Evolutionary conservation across 345 rosid genomes (phyloP).

Genomic region (Corchorus capsularis): DNA sequence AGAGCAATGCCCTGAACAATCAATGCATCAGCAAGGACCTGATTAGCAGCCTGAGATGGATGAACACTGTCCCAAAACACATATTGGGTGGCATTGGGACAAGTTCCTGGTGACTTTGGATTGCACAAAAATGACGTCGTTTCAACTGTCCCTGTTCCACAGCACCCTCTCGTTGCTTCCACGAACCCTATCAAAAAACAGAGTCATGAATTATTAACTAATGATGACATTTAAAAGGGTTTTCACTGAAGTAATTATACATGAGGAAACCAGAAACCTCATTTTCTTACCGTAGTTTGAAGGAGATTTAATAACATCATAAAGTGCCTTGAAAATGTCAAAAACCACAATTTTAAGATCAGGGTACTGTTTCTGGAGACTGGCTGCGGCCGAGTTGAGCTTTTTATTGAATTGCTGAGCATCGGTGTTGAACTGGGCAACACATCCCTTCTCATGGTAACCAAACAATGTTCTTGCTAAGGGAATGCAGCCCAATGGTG

Average conservation of each 20-base stretch:
- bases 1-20: slow-evolving; percentile 71
- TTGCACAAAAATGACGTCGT: slow-evolving; percentile 78
- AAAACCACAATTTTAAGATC: slow-evolving; percentile 74
- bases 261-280: neutral
- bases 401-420: slow-evolving; percentile 80
- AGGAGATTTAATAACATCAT: slow-evolving; percentile 63
- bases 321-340: slow-evolving; percentile 77
- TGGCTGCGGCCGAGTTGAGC: slow-evolving; percentile 55
- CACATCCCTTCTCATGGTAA: slow-evolving; percentile 62
- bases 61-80: slow-evolving; percentile 97
- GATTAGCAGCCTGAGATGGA: slow-evolving; percentile 90
- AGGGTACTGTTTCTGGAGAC: slow-evolving; percentile 69
- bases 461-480: slow-evolving; percentile 76
- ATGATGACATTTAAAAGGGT: slow-evolving; percentile 6
- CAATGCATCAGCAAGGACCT: slow-evolving; percentile 71
- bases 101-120: slow-evolving; percentile 69
- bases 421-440: slow-evolving; percentile 60
- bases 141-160: slow-evolving; percentile 87
- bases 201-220: neutral
- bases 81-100: slow-evolving; percentile 77
- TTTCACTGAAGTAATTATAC: neutral
- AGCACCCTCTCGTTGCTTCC: slow-evolving; percentile 87
- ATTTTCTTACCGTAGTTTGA: slow-evolving; percentile 46
- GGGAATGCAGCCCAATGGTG: slow-evolving; percentile 92
- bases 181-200: slow-evolving; percentile 51